A percentile compares a stretch with the other conserved stretches of the same genome.
phyloP scores from a whole-genome alignment of 129 eudicot species.

The Centrapalus pauciflorus region DNA sequence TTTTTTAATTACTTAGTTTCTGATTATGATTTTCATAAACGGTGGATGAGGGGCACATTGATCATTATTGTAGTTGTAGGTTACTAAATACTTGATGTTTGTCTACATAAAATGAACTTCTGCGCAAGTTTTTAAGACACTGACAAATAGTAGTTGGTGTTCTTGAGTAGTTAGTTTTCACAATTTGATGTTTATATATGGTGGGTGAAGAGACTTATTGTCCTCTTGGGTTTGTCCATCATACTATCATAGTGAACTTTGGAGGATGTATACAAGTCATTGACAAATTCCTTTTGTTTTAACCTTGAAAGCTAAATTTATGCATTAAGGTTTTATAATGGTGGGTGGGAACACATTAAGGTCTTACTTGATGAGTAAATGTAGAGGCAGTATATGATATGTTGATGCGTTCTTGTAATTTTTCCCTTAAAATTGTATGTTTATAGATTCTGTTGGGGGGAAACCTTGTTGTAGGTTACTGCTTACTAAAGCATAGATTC shows the following conservation, averaged over 20 bases:
- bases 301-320: background rate
- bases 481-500: background rate
- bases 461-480: background rate
- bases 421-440: slow-evolving; percentile 4
- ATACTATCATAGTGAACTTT: slow-evolving; percentile 6
- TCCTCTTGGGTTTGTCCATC: slow-evolving; percentile 6
- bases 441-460: slow-evolving; percentile 1
- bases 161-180: slow-evolving; percentile 13
- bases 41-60: slow-evolving; percentile 6
- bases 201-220: slow-evolving; percentile 16
- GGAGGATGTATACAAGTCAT: background rate
- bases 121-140: slow-evolving; percentile 9
- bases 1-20: background rate
- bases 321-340: background rate
- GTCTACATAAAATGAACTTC: background rate
- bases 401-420: background rate
- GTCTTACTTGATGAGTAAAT: slow-evolving; percentile 2
- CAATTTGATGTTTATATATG: slow-evolving; percentile 10
- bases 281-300: background rate
- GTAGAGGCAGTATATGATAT: background rate
- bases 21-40: background rate
- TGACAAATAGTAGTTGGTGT: background rate
- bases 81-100: background rate
- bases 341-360: slow-evolving; percentile 7
- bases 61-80: background rate